Conservation (phyloP, 2,329 filamentous ascomycete species). For the Fusarium citri region DNA sequence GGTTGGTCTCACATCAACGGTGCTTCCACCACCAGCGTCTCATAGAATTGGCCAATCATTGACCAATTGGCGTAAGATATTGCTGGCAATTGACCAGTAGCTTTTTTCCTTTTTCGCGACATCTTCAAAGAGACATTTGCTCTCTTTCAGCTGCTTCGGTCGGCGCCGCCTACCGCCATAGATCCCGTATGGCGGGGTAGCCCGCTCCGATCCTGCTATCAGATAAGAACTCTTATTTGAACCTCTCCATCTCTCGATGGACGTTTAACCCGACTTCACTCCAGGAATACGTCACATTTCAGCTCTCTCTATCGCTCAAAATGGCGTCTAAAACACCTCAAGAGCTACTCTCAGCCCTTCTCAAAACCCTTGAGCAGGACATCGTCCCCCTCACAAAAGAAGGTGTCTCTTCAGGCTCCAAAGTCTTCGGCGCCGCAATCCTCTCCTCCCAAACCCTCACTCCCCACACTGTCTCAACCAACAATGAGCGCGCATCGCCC, state of each 20-base stretch:
- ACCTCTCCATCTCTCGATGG: not conserved
- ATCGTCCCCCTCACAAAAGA: slow-evolving; percentile 64
- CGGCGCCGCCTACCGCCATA: slow-evolving; percentile 12
- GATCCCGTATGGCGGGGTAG: slow-evolving; percentile 1
- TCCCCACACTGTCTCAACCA: slow-evolving; percentile 63
- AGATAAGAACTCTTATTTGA: slow-evolving; percentile 18
- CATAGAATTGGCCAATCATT: not conserved
- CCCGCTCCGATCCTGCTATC: not conserved
- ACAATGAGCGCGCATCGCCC: slow-evolving; percentile 66
- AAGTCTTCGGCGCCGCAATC: slow-evolving; percentile 68
- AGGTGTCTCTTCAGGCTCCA: slow-evolving; percentile 64
- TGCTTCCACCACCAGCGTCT: not conserved
- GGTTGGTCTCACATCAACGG: not conserved
- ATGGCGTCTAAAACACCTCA: slow-evolving; percentile 18
- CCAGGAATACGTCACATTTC: no score
- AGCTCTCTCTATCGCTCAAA: not conserved
- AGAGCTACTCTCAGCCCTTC: slow-evolving; percentile 54
- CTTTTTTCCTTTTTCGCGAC: accelerated
- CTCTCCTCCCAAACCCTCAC: slow-evolving; percentile 56
- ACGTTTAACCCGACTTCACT: not conserved
- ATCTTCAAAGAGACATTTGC: accelerated
- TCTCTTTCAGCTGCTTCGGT: not conserved
- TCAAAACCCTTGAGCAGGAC: slow-evolving; percentile 56
- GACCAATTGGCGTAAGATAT: not conserved
- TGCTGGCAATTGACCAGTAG: not conserved